Conservation (phyloP, 2,329 filamentous ascomycete genomes). For the Ilyonectria destructans region DNA sequence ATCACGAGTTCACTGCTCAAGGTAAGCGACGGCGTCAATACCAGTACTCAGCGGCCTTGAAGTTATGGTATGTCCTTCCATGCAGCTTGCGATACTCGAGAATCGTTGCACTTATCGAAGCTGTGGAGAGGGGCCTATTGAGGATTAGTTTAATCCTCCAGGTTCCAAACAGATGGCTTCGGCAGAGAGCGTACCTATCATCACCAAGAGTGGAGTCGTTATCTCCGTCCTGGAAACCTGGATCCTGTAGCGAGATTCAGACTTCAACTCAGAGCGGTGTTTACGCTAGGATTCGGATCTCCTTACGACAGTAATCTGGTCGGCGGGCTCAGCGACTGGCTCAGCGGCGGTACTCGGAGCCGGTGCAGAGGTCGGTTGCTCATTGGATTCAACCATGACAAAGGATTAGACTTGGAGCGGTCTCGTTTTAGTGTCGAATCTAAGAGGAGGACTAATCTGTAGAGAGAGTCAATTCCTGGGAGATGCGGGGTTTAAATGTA, state of each 20-base stretch:
- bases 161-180: constrained; percentile 1
- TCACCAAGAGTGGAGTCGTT: neutral
- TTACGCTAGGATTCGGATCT: constrained; percentile 6
- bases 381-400: constrained; percentile 3
- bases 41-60: constrained; percentile 39
- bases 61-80: constrained; percentile 31
- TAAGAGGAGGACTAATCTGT: neutral
- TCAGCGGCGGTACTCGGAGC: neutral
- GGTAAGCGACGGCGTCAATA: neutral
- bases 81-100: constrained; percentile 31
- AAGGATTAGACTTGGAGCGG: neutral
- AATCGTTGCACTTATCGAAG: constrained; percentile 24
- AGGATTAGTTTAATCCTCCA: neutral
- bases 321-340: neutral
- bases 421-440: neutral
- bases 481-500: constrained; percentile 8
- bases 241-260: constrained; percentile 5
- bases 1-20: neutral
- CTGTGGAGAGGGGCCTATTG: constrained; percentile 18
- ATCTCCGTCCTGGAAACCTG: constrained; percentile 1
- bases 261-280: constrained; percentile 1
- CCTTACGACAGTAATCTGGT: constrained; percentile 7
- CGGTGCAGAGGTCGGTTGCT: neutral
- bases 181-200: neutral
- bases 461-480: neutral